Evolutionary conservation across 2,329 filamentous ascomycete species (phyloP), one percentile per base, ranked within the genome.

Genomic region (Fusarium sp.): DNA sequence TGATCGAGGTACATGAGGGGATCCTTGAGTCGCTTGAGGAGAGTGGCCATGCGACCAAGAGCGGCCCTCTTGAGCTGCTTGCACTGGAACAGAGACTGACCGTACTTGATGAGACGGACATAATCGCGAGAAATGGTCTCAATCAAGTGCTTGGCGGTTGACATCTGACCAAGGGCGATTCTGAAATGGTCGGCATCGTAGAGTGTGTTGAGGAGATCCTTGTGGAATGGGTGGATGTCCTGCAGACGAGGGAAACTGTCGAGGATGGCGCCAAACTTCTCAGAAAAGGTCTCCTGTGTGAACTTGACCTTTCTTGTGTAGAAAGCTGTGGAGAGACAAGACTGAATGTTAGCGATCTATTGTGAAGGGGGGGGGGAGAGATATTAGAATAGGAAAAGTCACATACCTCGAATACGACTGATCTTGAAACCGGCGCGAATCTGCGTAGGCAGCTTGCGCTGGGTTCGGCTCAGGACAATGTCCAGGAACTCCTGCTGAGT

Each of bases 261-360:
- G 76, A 98, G 89, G 76, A 97, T 97, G 63, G 90, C 88, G 71
- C 89, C 89, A 71, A 99, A 89, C 83, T 98, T 98, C 80, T 99
- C 96, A 70, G 90, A 90, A 81, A 97, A 97, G 41, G 95, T 98
- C 83, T 99, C 96, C 77, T 95, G 91, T 7, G 96, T 97, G 82
- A 94, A 99, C 82, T 98, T 98, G 86, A 97, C 94, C 83, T 98
- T 98, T 79, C 96, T 87, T 45, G 95, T 97, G 81, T 98, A 98
- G 83, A 98, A 98, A 49, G 89, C 91, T 90, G 71, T 7, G 35
- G 26, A n/a, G 58, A 71, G 32, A 20, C 3, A 15, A 24, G n/a
- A 14, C 7, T 11, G 35, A 10, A n/a, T 24, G 47, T 73, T 41
- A 72, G 67, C 44, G 28, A 57, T 28, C 44, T 37, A 22, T 64